phyloP scores from a whole-genome alignment of 345 rosid species.

The Corymbia maculata region DNA sequence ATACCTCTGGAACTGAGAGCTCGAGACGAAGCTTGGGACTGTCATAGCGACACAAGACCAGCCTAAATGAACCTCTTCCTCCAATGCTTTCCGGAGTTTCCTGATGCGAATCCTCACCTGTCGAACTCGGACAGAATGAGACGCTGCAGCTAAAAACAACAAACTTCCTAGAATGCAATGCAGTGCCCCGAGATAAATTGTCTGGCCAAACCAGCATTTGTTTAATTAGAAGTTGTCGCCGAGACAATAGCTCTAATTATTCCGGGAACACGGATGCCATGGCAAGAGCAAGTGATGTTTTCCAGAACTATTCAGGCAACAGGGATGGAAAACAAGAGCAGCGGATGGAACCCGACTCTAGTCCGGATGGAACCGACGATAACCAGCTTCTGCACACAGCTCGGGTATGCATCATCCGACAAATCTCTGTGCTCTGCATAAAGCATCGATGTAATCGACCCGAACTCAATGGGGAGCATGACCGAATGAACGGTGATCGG shows the following conservation, averaged over 20 bases:
- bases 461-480: background rate
- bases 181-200: background rate
- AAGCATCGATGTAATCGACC: background rate
- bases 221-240: background rate
- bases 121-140: background rate
- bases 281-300: background rate
- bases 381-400: background rate
- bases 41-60: slow-evolving; percentile 55
- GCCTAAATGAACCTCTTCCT: slow-evolving; percentile 38
- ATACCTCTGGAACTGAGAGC: slow-evolving; percentile 80
- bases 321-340: background rate
- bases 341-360: background rate
- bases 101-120: background rate
- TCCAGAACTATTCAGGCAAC: background rate
- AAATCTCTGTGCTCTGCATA: background rate
- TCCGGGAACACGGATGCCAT: background rate
- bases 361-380: background rate
- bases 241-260: background rate
- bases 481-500: background rate
- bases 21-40: slow-evolving; percentile 21
- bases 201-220: background rate
- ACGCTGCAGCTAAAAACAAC: background rate
- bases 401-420: background rate
- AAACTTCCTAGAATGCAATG: background rate
- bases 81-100: slow-evolving; percentile 57